Evolutionary conservation across 257 asterid genomes (phyloP).

Genomic region (Solanum ossicruentum): DNA sequence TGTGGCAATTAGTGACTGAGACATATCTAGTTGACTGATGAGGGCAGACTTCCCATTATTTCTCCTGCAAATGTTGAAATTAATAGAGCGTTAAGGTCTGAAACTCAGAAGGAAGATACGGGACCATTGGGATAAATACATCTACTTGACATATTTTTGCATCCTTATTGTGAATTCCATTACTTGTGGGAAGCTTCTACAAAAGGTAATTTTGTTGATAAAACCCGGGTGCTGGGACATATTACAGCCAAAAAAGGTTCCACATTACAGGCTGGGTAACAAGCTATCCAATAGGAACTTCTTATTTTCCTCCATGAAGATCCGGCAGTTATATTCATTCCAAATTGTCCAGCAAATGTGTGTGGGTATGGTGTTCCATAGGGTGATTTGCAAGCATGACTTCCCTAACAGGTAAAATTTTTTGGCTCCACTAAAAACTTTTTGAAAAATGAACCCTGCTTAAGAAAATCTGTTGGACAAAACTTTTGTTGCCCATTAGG

Average conservation of each 20-base stretch:
- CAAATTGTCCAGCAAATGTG: neutral
- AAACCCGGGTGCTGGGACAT: neutral
- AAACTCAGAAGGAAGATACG: neutral
- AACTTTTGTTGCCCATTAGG: neutral
- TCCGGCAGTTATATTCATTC: neutral
- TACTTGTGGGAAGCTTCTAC: neutral
- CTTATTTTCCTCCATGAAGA: neutral
- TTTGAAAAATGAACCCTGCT: neutral
- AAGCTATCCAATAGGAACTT: neutral
- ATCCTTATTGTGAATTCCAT: neutral
- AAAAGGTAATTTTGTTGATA: neutral
- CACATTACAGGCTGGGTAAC: neutral
- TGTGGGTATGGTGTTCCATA: neutral
- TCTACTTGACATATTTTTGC: neutral
- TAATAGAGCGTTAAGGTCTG: neutral
- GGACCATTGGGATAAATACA: neutral
- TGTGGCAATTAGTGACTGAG: neutral
- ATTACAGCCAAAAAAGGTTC: neutral
- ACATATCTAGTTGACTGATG: neutral
- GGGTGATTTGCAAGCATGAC: neutral
- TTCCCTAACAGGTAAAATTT: neutral
- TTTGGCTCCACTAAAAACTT: neutral
- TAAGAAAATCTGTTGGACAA: neutral
- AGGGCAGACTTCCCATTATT: neutral
- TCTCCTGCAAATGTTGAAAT: neutral